Base-by-base conservation (phyloP, 2,329 filamentous ascomycete species). In the Knufia fluminis region DNA sequence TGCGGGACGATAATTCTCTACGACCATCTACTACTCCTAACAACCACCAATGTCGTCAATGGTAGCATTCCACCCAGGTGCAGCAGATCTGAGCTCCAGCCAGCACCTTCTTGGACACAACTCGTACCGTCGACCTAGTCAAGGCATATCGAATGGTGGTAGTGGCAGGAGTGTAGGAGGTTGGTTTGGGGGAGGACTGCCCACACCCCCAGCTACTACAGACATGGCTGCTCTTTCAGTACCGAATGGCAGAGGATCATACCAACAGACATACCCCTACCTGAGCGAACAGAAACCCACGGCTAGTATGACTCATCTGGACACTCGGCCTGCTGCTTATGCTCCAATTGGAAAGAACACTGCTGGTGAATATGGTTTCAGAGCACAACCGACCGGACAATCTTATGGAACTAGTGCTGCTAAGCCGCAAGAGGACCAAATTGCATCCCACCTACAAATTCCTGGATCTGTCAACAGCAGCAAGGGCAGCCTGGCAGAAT, bases 401-500 rank as follows among this genome's bases (percentile, higher is more conserved):
- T 24, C 10, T 28, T 22, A 38, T 23, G 12, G 16, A 28, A 23
- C 23, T 17, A 48, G 20, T 31, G 16, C n/a, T 20, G 24, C 20
- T 23, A 43, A 23, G 16, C 22, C 19, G 16, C 42, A 39, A 8
- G 54, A 58, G 32, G 68, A 62, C 40, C 62, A 67, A 10, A 73
- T 73, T 53, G 69, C 70, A 24, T 67, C 72, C 3, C 72, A 73
- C 61, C 71, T 91, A 32, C 80, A 84, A 59, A 82, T 94, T 35
- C 87, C 88, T 4, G 71, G 74, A 39, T 83, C 86, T 32, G 88
- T 94, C 62, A 88, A 83, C 60, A 74, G 81, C 28, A 80, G 76
- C 58, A 85, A 85, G 40, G 86, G 86, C 6, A 90, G 79, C 61
- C 66, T 95, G 57, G 78, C 86, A 8, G 86, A 92, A 61, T 89